Percentiles rank a stretch among this genome's conserved stretches.
Evolutionary conservation across 2,329 filamentous ascomycete species (phyloP).

Genomic region (Fusarium praegraminearum): DNA sequence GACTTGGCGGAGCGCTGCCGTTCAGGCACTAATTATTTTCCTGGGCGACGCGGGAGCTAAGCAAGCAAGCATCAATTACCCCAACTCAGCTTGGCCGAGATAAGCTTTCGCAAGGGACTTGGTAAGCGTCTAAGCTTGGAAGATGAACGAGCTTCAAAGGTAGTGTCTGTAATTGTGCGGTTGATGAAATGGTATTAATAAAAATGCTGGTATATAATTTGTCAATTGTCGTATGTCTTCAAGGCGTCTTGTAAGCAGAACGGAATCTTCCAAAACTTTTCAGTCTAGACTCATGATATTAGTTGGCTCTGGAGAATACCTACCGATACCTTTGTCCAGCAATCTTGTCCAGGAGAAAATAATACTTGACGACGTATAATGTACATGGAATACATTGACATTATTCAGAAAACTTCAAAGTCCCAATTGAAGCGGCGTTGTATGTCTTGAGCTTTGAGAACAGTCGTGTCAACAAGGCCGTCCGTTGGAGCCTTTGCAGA

Average conservation of each 20-base stretch:
- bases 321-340: constrained; percentile 6
- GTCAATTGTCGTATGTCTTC: neutral
- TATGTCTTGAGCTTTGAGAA: neutral
- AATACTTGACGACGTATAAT: neutral
- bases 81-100: neutral
- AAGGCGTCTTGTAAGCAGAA: neutral
- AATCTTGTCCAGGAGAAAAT: neutral
- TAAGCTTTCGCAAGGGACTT: neutral
- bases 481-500: constrained; percentile 15
- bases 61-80: neutral
- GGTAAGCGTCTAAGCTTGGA: neutral
- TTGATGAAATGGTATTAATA: neutral
- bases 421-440: constrained; percentile 16
- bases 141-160: too few species aligned
- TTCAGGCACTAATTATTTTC: neutral
- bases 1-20: neutral
- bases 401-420: neutral
- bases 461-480: neutral
- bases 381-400: neutral
- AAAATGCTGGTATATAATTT: accelerated
- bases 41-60: constrained; percentile 3
- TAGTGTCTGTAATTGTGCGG: too few species aligned
- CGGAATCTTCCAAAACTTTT: neutral
- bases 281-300: neutral
- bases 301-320: neutral